Conservation (phyloP, 2,329 filamentous ascomycete species). For the Colletotrichum eremochloae region DNA sequence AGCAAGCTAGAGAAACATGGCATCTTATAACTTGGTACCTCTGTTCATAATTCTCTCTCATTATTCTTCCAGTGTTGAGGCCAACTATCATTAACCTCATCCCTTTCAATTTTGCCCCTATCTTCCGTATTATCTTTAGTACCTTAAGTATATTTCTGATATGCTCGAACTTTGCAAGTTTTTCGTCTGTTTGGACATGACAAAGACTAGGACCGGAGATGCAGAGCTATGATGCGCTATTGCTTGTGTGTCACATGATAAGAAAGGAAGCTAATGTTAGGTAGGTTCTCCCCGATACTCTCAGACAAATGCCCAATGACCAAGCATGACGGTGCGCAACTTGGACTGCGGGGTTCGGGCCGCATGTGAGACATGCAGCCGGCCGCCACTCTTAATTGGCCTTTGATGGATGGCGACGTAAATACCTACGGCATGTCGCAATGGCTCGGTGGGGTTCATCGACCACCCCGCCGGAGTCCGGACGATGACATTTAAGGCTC, state of each 20-base stretch:
- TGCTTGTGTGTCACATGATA: too few relatives aligned
- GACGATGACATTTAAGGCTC: background rate
- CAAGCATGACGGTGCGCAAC: background rate
- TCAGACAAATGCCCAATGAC: background rate
- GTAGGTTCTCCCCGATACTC: background rate
- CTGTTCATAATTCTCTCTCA: too few relatives aligned
- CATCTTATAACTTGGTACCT: too few relatives aligned
- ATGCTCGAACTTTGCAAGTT: too few relatives aligned
- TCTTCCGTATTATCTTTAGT: too few relatives aligned
- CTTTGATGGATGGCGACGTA: background rate
- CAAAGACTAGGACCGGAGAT: background rate
- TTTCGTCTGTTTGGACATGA: background rate
- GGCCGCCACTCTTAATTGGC: slow-evolving; percentile 3
- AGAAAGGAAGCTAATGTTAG: background rate
- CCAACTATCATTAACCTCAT: too few relatives aligned
- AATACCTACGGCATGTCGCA: slow-evolving; percentile 30
- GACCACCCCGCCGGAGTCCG: slow-evolving; percentile 24
- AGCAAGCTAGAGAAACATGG: background rate
- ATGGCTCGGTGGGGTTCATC: slow-evolving; percentile 23
- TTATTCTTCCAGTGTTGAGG: background rate
- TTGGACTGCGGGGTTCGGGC: slow-evolving; percentile 16
- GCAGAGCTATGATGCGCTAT: background rate
- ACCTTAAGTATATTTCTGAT: too few relatives aligned
- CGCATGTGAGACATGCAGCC: background rate
- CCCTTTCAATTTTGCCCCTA: too few relatives aligned